Conservation (phyloP, 306 rosid species). For the Cajanus cajan region DNA sequence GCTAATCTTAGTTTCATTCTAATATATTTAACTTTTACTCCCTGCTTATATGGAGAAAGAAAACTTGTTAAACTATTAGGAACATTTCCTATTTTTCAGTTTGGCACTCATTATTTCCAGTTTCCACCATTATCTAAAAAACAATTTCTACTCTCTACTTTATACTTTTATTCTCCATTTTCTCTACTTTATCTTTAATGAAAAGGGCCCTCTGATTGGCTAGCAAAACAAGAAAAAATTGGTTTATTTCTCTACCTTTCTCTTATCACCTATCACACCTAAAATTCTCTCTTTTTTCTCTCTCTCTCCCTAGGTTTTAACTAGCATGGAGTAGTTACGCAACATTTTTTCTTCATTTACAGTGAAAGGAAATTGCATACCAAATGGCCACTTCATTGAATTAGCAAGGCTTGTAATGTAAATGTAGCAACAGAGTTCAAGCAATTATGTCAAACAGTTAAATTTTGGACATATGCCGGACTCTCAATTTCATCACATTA, state of each 20-base stretch:
- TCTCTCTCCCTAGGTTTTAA: too few species aligned
- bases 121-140: neutral
- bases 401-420: neutral
- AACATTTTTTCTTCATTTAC: too few species aligned
- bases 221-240: neutral
- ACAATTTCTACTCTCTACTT: neutral
- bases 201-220: neutral
- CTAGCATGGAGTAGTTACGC: too few species aligned
- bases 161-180: neutral
- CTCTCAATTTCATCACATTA: neutral
- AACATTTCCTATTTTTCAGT: neutral
- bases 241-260: too few species aligned
- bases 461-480: slow-evolving; percentile 3
- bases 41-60: neutral
- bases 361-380: neutral
- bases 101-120: neutral
- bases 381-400: slow-evolving; percentile 1
- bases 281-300: too few species aligned
- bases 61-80: neutral
- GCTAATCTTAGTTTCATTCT: neutral
- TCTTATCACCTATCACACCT: too few species aligned
- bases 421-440: neutral
- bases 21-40: neutral
- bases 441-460: neutral
- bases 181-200: neutral